Evolutionary conservation across 2,329 filamentous ascomycete species (phyloP).

Genomic region (Aspergillus fischeri): DNA sequence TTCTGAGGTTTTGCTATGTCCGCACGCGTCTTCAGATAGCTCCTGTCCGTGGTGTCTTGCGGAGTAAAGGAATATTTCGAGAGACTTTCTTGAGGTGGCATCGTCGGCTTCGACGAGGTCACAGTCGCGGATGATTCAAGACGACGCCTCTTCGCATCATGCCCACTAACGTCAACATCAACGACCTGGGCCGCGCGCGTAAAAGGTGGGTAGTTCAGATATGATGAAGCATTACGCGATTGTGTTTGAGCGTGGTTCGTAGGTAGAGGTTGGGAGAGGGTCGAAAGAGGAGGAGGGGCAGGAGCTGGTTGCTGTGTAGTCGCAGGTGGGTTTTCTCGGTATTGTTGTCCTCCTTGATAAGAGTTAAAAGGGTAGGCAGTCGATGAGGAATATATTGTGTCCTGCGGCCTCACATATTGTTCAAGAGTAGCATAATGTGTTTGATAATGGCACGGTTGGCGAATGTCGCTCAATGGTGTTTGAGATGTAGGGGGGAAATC

Average conservation of each 20-base stretch:
- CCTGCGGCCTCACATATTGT: background rate
- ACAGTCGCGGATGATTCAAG: constrained; percentile 3
- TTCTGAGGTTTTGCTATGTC: constrained; percentile 45
- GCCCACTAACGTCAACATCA: background rate
- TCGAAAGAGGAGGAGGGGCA: background rate
- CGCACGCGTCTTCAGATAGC: constrained; percentile 25
- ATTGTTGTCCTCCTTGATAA: background rate
- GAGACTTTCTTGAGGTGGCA: constrained; percentile 3
- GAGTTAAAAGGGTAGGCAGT: background rate
- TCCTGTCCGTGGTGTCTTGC: constrained; percentile 9
- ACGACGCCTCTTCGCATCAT: constrained; percentile 12
- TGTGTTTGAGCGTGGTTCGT: background rate
- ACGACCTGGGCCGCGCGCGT: background rate
- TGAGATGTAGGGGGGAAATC: background rate
- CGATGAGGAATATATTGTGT: background rate
- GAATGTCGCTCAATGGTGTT: background rate
- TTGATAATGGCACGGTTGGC: background rate
- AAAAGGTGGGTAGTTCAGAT: background rate
- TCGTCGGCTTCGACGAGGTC: background rate
- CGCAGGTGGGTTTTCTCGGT: background rate
- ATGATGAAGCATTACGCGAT: background rate
- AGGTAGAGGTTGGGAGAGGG: background rate
- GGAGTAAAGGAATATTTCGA: constrained; percentile 8
- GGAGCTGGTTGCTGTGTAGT: background rate
- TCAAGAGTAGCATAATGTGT: background rate